These are phyloP conservation scores for Cercospora zeina DNA, from an alignment of 2,329 filamentous ascomycete genomes.

Conservation along the genomic window DNA sequence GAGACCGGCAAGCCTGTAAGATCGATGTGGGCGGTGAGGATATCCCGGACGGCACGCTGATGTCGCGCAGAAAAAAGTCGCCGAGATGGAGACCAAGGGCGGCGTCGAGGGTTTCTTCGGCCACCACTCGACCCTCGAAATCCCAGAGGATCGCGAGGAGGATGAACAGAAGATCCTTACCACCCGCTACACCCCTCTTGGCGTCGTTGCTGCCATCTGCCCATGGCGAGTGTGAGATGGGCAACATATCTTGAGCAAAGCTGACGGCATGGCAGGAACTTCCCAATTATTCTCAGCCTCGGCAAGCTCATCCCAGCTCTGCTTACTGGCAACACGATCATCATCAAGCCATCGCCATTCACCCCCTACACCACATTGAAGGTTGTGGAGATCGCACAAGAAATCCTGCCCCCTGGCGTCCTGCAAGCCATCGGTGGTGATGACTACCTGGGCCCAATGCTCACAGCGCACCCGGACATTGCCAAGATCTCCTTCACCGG, in stretches of 20 bases:
- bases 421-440: constrained; percentile 62
- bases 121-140: constrained; percentile 42
- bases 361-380: constrained; percentile 62
- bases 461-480: constrained; percentile 61
- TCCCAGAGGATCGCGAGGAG: constrained; percentile 46
- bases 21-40: neutral
- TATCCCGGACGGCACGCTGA: constrained; percentile 14
- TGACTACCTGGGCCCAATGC: constrained; percentile 59
- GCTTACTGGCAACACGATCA: constrained; percentile 50
- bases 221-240: constrained; percentile 39
- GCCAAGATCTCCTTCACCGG: constrained; percentile 66
- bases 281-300: constrained; percentile 55
- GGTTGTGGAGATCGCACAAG: constrained; percentile 58
- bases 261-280: constrained; percentile 41
- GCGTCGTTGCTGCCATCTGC: constrained; percentile 50
- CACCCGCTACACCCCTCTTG: constrained; percentile 51
- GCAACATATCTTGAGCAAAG: neutral
- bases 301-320: constrained; percentile 60
- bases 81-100: constrained; percentile 44
- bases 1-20: constrained; percentile 46
- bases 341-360: constrained; percentile 50
- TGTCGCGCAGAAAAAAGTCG: constrained; percentile 43
- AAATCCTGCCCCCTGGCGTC: constrained; percentile 63
- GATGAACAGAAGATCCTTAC: constrained; percentile 52
- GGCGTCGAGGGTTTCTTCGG: constrained; percentile 40